A percentile compares a stretch with the other conserved stretches of the same genome.
Evolutionary conservation across 352 stramenopile species (phyloP).

Genomic region (Pythium apleroticum): DNA sequence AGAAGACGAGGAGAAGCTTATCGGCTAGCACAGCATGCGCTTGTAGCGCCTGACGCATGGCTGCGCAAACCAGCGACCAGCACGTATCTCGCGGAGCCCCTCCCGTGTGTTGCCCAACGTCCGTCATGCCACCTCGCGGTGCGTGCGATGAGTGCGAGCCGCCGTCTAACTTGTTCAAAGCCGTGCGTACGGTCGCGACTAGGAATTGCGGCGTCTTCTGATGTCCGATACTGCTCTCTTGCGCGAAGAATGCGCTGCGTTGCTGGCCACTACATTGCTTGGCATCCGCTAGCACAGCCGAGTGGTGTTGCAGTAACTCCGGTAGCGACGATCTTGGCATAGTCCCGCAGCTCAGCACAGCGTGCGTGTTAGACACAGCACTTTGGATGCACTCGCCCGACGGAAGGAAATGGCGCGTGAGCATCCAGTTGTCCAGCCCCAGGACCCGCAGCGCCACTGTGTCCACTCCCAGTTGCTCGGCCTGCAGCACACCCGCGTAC

Average conservation of each 20-base stretch:
- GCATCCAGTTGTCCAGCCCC: constrained; percentile 45
- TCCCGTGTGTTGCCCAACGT: constrained; percentile 54
- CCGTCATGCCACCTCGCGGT: constrained; percentile 41
- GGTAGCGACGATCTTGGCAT: constrained; percentile 16
- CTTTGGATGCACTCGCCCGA: constrained; percentile 36
- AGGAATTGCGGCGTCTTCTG: constrained; percentile 65
- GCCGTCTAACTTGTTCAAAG: constrained; percentile 13
- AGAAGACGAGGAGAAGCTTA: constrained; percentile 35
- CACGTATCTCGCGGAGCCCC: constrained; percentile 42
- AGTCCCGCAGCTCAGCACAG: constrained; percentile 33
- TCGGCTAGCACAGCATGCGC: constrained; percentile 33
- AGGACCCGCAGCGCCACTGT: constrained; percentile 36
- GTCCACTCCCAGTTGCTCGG: constrained; percentile 24
- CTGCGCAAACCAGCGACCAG: constrained; percentile 48
- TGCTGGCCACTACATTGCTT: constrained; percentile 24
- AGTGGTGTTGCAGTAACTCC: constrained; percentile 18
- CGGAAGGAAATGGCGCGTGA: constrained; percentile 33
- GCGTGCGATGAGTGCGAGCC: not conserved
- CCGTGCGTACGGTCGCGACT: constrained; percentile 27
- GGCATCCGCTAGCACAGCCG: constrained; percentile 27
- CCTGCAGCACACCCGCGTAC: constrained; percentile 48
- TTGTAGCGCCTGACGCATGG: constrained; percentile 37
- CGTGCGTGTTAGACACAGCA: constrained; percentile 32
- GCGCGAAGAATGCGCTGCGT: constrained; percentile 31
- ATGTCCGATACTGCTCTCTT: constrained; percentile 27